phyloP scores from a whole-genome alignment of 2,329 filamentous ascomycete genomes.

The Exophiala calicioides region DNA sequence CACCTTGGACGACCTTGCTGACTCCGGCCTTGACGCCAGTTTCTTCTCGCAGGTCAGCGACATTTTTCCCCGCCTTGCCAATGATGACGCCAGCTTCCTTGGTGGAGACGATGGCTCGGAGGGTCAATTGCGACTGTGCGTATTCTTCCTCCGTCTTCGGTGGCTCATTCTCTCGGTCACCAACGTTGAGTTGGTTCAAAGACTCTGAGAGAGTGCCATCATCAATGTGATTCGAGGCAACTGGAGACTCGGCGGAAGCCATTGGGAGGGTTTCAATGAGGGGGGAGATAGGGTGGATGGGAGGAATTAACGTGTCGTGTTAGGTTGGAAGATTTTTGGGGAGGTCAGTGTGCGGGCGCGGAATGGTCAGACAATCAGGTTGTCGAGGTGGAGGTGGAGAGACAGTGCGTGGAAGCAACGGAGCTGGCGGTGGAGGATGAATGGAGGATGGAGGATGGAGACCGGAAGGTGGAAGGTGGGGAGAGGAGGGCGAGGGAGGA shows the following conservation, averaged over 20 bases:
- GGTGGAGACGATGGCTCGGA: constrained; percentile 96
- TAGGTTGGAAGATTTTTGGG: constrained; percentile 13
- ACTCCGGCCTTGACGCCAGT: constrained; percentile 97
- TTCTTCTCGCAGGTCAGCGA: constrained; percentile 93
- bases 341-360: not conserved
- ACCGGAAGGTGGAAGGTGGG: constrained; percentile 4
- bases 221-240: constrained; percentile 56
- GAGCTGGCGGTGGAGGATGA: constrained; percentile 17
- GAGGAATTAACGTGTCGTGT: constrained; percentile 30
- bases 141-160: constrained; percentile 98
- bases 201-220: constrained; percentile 63
- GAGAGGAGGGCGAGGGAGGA: constrained; percentile 15
- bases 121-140: constrained; percentile 83
- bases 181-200: constrained; percentile 67
- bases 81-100: constrained; percentile 99
- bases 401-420: constrained; percentile 15
- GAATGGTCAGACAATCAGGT: not conserved
- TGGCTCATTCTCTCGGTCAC: constrained; percentile 66
- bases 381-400: constrained; percentile 5
- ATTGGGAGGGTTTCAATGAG: constrained; percentile 45
- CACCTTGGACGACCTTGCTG: constrained; percentile 96
- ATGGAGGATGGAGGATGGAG: constrained; percentile 15
- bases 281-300: constrained; percentile 31
- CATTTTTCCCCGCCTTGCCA: constrained; percentile 97
- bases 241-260: constrained; percentile 60